Evolutionary conservation across 352 stramenopile genomes (phyloP).

Genomic region (Albugo laibachii): DNA sequence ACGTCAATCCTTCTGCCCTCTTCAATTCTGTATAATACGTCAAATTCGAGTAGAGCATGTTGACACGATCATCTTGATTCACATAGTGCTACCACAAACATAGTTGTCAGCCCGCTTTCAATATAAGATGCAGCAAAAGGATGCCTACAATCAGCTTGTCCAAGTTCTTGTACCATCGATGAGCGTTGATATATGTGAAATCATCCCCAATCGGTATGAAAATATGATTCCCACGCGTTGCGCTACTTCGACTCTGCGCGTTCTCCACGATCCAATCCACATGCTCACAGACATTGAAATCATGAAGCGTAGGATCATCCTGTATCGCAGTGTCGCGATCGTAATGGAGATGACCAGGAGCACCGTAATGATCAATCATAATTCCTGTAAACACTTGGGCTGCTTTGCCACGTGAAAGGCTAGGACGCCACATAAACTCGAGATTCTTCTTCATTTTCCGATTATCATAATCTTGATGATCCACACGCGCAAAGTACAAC

Average conservation of each 20-base stretch:
- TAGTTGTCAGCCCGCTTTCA: neutral
- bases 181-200: constrained; percentile 85
- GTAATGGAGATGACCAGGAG: constrained; percentile 59
- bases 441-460: constrained; percentile 72
- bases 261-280: constrained; percentile 79
- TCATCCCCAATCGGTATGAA: constrained; percentile 88
- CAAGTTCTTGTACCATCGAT: constrained; percentile 87
- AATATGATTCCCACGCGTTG: constrained; percentile 63
- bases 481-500: constrained; percentile 94
- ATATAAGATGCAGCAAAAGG: neutral
- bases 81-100: constrained; percentile 49
- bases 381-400: constrained; percentile 76
- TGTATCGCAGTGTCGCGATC: constrained; percentile 65
- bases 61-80: constrained; percentile 78
- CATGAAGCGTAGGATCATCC: constrained; percentile 64
- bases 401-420: constrained; percentile 60
- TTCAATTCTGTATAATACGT: constrained; percentile 91
- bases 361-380: constrained; percentile 68
- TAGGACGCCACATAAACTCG: constrained; percentile 92
- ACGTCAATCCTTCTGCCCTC: constrained; percentile 53
- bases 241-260: constrained; percentile 34
- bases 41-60: constrained; percentile 93
- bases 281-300: constrained; percentile 74
- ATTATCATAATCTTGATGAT: constrained; percentile 91
- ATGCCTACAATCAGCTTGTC: constrained; percentile 84